Conservation (phyloP, 371 early-diverging fungal species). For the Mucor piriformis region DNA sequence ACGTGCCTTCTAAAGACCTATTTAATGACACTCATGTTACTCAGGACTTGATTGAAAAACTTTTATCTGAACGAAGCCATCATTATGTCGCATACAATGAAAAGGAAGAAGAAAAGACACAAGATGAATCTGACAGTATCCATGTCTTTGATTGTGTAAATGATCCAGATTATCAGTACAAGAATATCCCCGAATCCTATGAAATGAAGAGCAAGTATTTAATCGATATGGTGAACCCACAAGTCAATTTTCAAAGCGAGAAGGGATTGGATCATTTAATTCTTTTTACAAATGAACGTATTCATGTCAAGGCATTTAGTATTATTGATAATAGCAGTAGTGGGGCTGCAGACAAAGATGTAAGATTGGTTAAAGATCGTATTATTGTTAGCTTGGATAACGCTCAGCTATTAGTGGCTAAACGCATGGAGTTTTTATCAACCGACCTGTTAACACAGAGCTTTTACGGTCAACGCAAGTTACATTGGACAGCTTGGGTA, state of each 20-base stretch:
- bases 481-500: slow-evolving; percentile 84
- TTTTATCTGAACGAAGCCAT: slow-evolving; percentile 51
- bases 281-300: slow-evolving; percentile 59
- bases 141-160: slow-evolving; percentile 9
- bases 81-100: slow-evolving; percentile 57
- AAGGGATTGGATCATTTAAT: slow-evolving; percentile 30
- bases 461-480: slow-evolving; percentile 45
- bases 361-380: slow-evolving; percentile 64
- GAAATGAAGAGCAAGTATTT: slow-evolving; percentile 53
- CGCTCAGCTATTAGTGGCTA: slow-evolving; percentile 72
- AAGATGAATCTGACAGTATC: slow-evolving; percentile 4
- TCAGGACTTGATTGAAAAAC: slow-evolving; percentile 52
- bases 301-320: slow-evolving; percentile 52
- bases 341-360: slow-evolving; percentile 28
- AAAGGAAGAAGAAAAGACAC: slow-evolving; percentile 26
- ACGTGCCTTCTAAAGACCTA: not conserved
- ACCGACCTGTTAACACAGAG: slow-evolving; percentile 42
- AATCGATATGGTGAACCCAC: slow-evolving; percentile 64
- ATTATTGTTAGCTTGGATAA: slow-evolving; percentile 66
- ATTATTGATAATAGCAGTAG: slow-evolving; percentile 47
- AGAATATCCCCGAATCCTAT: slow-evolving; percentile 47
- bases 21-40: slow-evolving; percentile 36
- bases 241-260: slow-evolving; percentile 58
- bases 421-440: slow-evolving; percentile 13
- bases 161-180: slow-evolving; percentile 37